Percentiles rank a stretch among this genome's conserved stretches.
Evolutionary conservation across 2,329 filamentous ascomycete species (phyloP).

Genomic region (Stylonectria norvegica): DNA sequence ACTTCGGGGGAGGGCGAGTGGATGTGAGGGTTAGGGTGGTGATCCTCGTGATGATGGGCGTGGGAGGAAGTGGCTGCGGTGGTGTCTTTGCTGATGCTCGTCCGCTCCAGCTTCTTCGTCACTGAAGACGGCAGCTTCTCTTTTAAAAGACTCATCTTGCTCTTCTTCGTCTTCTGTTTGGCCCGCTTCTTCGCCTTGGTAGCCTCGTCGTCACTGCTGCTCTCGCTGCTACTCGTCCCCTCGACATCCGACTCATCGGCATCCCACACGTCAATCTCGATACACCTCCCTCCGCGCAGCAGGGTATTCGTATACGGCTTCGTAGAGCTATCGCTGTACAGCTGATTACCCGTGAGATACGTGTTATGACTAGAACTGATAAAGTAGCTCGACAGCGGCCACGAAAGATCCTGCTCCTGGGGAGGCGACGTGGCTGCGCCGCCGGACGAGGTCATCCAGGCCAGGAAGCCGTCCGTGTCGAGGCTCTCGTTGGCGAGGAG

Average conservation of each 20-base stretch:
- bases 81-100: slow-evolving; percentile 41
- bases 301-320: slow-evolving; percentile 84
- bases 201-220: slow-evolving; percentile 49
- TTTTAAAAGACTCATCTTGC: slow-evolving; percentile 60
- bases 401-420: slow-evolving; percentile 56
- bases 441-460: slow-evolving; percentile 54
- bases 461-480: slow-evolving; percentile 48
- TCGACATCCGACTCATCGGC: slow-evolving; percentile 70
- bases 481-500: slow-evolving; percentile 34
- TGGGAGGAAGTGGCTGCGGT: slow-evolving; percentile 8
- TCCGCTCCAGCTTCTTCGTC: slow-evolving; percentile 43
- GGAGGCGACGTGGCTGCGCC: slow-evolving; percentile 42
- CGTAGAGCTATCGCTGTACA: slow-evolving; percentile 81
- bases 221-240: slow-evolving; percentile 40
- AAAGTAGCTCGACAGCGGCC: slow-evolving; percentile 85
- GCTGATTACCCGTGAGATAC: slow-evolving; percentile 84
- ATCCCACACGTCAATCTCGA: slow-evolving; percentile 96
- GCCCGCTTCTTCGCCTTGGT: slow-evolving; percentile 50
- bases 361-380: slow-evolving; percentile 96
- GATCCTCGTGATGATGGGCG: slow-evolving; percentile 2
- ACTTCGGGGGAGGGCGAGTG: slow-evolving; percentile 23
- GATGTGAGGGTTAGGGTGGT: slow-evolving; percentile 6
- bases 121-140: too few species aligned
- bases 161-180: slow-evolving; percentile 57
- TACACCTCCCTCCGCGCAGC: slow-evolving; percentile 80